Base-by-base conservation (phyloP, 73 alveolate genomes). In the Paramecium primaurelia region DNA sequence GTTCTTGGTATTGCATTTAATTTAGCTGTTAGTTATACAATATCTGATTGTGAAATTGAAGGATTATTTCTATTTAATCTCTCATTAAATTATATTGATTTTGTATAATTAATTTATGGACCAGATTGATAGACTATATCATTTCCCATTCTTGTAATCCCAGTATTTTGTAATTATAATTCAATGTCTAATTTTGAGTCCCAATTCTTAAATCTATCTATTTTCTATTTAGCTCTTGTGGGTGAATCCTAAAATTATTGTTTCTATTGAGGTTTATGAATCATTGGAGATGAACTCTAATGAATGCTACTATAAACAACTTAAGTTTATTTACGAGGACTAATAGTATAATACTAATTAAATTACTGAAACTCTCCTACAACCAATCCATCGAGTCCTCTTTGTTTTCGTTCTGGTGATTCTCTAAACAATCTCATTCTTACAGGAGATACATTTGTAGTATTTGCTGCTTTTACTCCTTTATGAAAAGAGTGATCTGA, bases 361-460 rank as follows among this genome's bases (percentile, higher is more conserved):
- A 18, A 47, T 80, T 80, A 80, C 91, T 45, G 75, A 49, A 44
- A 80, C 51, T 80, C 75, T 42, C 91, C 91, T 8, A 80, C 91
- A 45, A 47, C 91, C 8, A 80, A 80, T 4, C 91, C 91, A 26
- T 80, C 91, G 7, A 80, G 75, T 0, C 91, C 91, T 80, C 58
- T 42, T 28, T 42, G 14, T n/a, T 80, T 80, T 18, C 45, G 20
- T 75, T 75, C 68, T 26, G 91, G 91, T 2, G 91, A 80, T 25
- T 80, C 91, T 47, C 91, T 80, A 80, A 80, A 80, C 58, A 80
- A 36, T 80, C 91, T 25, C 71, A 80, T 40, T 47, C 91, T 80
- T 20, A 80, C 91, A 14, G 91, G 91, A 25, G 91, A 80, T 25
- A 36, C 75, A 49, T 80, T 80, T 22, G 91, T 47, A n/a, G 91